Evolutionary conservation across 306 rosid species (phyloP), one percentile per base, ranked within the genome.

Genomic region (Quillaja saponaria): DNA sequence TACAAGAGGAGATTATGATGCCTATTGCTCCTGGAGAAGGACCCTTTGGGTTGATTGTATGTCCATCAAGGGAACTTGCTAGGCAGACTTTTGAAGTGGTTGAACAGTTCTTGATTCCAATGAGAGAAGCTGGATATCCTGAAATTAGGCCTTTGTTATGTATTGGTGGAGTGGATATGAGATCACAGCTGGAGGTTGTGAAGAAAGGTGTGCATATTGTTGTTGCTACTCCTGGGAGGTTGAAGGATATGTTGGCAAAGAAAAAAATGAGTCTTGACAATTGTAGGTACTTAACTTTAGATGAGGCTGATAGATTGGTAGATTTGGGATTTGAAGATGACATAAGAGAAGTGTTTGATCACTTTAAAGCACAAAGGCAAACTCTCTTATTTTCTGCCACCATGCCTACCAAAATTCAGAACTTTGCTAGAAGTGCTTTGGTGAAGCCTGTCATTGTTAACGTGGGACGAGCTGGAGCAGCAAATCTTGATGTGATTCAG

Each of bases 1-100:
- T 92, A 71, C 98, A 92, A 61, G 98, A 91, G 81, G 96, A 91
- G 58, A 87, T 88, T 40, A 82, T 88, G 90, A 88, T 91, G 96
- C 96, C 98, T 13, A 78, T 91, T 64, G 80, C 73, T 73, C 86
- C 90, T 0, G 98, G 96, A 6, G 96, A 91, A 74, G 98, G 98
- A 33, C 98, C 98, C 13, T 88, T 86, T 54, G 92, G 95, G 54
- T 58, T 88, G 71, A 49, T 88, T 68, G 54, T 88, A 66, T 91
- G 98, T 48, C 98, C 95, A 8, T 91, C 98, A 0, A 84, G 98
- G 76, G 98, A 88, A 76, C 85, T 88, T 9, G 98, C 98, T 7
- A 79, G 92, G 83, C 98, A 91, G 84, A 91, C 96, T 31, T 91
- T 73, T 48, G 98, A 91, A 65, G 98, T 91, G 53, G 80, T 91